phyloP scores from a whole-genome alignment of 352 stramenopile genomes.

The Globisporangium carolinianum region DNA sequence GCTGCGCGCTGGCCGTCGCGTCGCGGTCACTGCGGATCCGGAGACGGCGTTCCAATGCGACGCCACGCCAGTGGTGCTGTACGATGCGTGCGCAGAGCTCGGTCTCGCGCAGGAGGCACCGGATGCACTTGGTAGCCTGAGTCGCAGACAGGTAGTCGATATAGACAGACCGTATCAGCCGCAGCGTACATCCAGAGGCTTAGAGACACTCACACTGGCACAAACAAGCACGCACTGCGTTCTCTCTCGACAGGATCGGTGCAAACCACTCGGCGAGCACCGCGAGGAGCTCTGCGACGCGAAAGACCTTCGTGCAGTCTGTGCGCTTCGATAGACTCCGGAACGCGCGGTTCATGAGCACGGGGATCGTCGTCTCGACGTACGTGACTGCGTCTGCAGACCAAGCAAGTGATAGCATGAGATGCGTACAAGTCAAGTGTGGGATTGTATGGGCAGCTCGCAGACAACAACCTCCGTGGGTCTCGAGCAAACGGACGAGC shows the following conservation, averaged over 20 bases:
- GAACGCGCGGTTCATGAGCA: slow-evolving; percentile 73
- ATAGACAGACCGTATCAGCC: neutral
- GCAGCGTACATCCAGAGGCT: neutral
- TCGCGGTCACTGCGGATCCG: slow-evolving; percentile 35
- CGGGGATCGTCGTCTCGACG: slow-evolving; percentile 60
- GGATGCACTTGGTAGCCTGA: slow-evolving; percentile 32
- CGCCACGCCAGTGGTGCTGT: slow-evolving; percentile 67
- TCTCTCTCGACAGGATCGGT: slow-evolving; percentile 49
- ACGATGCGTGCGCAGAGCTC: slow-evolving; percentile 67
- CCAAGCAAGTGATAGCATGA: neutral
- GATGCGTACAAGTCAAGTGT: too few relatives aligned
- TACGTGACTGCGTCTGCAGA: slow-evolving; percentile 41
- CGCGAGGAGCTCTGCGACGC: slow-evolving; percentile 41
- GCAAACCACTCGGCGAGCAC: slow-evolving; percentile 60
- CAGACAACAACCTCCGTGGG: slow-evolving; percentile 38
- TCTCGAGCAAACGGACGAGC: slow-evolving; percentile 59
- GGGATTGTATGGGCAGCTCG: too few relatives aligned
- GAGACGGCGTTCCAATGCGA: slow-evolving; percentile 49
- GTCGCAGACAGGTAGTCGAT: neutral
- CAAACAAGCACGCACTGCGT: slow-evolving; percentile 21
- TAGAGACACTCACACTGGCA: neutral
- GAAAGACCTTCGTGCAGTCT: slow-evolving; percentile 47
- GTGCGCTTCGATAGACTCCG: slow-evolving; percentile 48
- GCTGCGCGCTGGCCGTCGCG: slow-evolving; percentile 33
- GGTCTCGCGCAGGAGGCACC: slow-evolving; percentile 46